Conservation (phyloP, 2,329 filamentous ascomycete species). For the Aureobasidium lini region DNA sequence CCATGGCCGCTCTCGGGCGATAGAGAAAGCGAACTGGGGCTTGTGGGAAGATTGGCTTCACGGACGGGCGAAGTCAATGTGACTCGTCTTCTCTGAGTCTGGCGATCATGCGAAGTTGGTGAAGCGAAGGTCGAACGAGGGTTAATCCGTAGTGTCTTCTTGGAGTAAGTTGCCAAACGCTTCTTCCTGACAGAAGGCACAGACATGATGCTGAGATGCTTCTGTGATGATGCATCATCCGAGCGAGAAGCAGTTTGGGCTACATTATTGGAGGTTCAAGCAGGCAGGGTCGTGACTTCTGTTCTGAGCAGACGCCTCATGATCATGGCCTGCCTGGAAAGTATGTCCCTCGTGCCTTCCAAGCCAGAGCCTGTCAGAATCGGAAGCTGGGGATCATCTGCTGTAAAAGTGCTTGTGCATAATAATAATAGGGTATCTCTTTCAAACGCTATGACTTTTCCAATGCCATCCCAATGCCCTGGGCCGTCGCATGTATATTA, state of each 20-base stretch:
- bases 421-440: conserved; percentile 7
- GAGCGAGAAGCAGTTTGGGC: not conserved
- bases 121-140: not conserved
- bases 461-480: not conserved
- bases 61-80: conserved; percentile 1
- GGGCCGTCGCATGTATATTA: not conserved
- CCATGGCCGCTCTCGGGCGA: not conserved
- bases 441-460: conserved; percentile 9
- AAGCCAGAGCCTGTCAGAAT: not conserved
- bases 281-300: not conserved
- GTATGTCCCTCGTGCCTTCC: not conserved
- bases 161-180: not conserved
- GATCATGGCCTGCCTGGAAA: not conserved
- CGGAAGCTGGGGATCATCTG: not conserved
- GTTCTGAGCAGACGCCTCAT: not conserved
- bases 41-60: not conserved
- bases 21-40: not conserved
- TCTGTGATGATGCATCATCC: not conserved
- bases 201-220: not conserved
- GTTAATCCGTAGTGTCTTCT: not conserved
- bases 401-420: not conserved
- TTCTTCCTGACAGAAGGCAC: not conserved
- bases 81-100: not conserved
- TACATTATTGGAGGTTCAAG: not conserved
- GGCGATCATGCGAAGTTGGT: not conserved